phyloP scores from a whole-genome alignment of 1,284 basidiomycete species.

The Malassezia yamatoensis region DNA sequence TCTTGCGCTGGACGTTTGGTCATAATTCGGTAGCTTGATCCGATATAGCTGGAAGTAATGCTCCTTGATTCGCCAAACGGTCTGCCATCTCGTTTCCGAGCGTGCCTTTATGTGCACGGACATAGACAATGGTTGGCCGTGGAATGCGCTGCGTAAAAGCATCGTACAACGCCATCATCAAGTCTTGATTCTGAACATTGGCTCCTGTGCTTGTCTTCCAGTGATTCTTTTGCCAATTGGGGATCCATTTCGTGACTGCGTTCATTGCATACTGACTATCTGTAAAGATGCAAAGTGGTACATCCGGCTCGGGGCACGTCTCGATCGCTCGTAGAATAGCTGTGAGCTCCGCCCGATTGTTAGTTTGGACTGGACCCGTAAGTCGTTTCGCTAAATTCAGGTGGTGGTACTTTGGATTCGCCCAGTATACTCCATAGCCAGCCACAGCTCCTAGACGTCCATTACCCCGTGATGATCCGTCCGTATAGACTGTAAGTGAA shows the following conservation, averaged over 20 bases:
- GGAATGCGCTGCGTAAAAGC: constrained; percentile 12
- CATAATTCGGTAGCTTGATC: constrained; percentile 1
- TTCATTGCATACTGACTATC: constrained; percentile 68
- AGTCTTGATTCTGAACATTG: constrained; percentile 58
- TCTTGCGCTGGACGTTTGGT: constrained; percentile 49
- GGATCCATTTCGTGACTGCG: constrained; percentile 60
- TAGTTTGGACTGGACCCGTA: constrained; percentile 66
- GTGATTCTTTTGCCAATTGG: constrained; percentile 55
- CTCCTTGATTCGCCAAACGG: constrained; percentile 30
- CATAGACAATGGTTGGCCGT: constrained; percentile 54
- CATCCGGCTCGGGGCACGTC: constrained; percentile 54
- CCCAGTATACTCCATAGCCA: constrained; percentile 42
- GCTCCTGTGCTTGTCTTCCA: constrained; percentile 53
- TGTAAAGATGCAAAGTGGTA: constrained; percentile 58
- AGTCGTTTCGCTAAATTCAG: constrained; percentile 69
- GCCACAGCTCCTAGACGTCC: constrained; percentile 50
- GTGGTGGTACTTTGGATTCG: constrained; percentile 13
- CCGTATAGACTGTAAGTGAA: constrained; percentile 56
- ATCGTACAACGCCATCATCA: constrained; percentile 57
- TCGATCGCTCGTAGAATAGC: constrained; percentile 66
- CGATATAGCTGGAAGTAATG: constrained; percentile 9
- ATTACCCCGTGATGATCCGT: constrained; percentile 70
- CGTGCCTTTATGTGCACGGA: constrained; percentile 62
- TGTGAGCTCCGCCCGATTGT: constrained; percentile 75
- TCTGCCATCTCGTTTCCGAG: constrained; percentile 72